Evolutionary conservation across 2,329 filamentous ascomycete genomes (phyloP).

Genomic region (Pseudomassariella vexata): DNA sequence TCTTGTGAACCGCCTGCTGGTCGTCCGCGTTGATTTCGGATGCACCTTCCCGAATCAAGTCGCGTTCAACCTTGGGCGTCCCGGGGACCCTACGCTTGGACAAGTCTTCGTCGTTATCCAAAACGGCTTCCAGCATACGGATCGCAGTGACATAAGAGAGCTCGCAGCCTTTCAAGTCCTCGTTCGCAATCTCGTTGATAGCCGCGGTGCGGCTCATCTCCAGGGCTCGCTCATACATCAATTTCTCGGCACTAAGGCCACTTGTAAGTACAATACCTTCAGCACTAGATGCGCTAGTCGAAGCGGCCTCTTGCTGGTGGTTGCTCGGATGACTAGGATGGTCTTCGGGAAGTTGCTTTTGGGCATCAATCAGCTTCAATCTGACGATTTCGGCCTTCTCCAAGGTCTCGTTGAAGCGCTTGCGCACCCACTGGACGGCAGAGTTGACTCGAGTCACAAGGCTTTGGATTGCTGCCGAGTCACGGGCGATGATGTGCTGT

Average conservation of each 20-base stretch:
- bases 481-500: slow-evolving; percentile 31
- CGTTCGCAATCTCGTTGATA: slow-evolving; percentile 91
- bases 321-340: slow-evolving; percentile 85
- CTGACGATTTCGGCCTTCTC: slow-evolving; percentile 96
- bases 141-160: slow-evolving; percentile 91
- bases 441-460: slow-evolving; percentile 74
- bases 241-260: slow-evolving; percentile 87
- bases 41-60: slow-evolving; percentile 35
- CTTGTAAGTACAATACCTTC: slow-evolving; percentile 81
- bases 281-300: slow-evolving; percentile 56
- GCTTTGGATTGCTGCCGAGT: slow-evolving; percentile 39
- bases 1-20: slow-evolving; percentile 65
- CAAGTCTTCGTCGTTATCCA: slow-evolving; percentile 71
- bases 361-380: slow-evolving; percentile 77
- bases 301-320: slow-evolving; percentile 53
- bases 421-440: slow-evolving; percentile 91
- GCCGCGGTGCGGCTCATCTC: slow-evolving; percentile 95
- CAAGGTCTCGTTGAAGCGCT: slow-evolving; percentile 91
- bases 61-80: slow-evolving; percentile 36
- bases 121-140: slow-evolving; percentile 87
- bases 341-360: slow-evolving; percentile 74
- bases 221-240: slow-evolving; percentile 95
- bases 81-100: slow-evolving; percentile 30
- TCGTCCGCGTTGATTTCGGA: slow-evolving; percentile 61
- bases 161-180: slow-evolving; percentile 82